Conservation (phyloP, 2,329 filamentous ascomycete species). For the Trichoderma sp. region DNA sequence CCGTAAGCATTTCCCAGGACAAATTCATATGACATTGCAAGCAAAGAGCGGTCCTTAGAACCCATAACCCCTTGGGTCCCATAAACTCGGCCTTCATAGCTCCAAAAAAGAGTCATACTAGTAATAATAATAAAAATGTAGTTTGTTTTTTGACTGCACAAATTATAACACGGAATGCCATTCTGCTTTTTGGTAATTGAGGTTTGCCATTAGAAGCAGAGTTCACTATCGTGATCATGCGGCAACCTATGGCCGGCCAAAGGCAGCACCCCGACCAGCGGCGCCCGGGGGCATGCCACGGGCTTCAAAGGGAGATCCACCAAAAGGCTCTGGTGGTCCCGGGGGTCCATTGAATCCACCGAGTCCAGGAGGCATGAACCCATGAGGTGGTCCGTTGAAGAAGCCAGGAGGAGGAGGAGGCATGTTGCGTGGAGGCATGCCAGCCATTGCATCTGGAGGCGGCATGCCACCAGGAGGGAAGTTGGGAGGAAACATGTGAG, state of each 20-base stretch:
- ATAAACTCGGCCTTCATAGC: neutral
- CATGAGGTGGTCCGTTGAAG: conserved; percentile 50
- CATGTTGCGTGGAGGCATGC: conserved; percentile 53
- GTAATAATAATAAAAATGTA: conserved; percentile 4
- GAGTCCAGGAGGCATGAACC: conserved; percentile 56
- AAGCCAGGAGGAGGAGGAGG: conserved; percentile 58
- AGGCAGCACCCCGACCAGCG: conserved; percentile 36
- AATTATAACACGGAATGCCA: neutral
- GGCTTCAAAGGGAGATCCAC: conserved; percentile 51
- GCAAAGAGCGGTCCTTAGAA: neutral
- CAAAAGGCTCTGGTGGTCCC: conserved; percentile 48
- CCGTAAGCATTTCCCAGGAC: neutral
- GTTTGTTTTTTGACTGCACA: neutral
- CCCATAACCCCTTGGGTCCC: conserved; percentile 2
- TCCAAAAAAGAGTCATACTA: neutral
- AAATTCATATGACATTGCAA: conserved; percentile 3
- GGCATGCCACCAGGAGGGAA: conserved; percentile 52
- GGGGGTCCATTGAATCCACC: conserved; percentile 55
- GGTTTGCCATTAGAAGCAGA: neutral
- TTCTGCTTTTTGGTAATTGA: neutral
- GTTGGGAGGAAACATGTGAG: conserved; percentile 61
- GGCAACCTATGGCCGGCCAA: conserved; percentile 31
- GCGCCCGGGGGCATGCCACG: conserved; percentile 55
- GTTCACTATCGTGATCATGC: too few species aligned
- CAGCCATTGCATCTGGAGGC: conserved; percentile 50